Evolutionary conservation across 225 moss, liverwort and hornwort species (phyloP), one percentile per base, ranked within the genome.

Genomic region (Polytrichum formosum): DNA sequence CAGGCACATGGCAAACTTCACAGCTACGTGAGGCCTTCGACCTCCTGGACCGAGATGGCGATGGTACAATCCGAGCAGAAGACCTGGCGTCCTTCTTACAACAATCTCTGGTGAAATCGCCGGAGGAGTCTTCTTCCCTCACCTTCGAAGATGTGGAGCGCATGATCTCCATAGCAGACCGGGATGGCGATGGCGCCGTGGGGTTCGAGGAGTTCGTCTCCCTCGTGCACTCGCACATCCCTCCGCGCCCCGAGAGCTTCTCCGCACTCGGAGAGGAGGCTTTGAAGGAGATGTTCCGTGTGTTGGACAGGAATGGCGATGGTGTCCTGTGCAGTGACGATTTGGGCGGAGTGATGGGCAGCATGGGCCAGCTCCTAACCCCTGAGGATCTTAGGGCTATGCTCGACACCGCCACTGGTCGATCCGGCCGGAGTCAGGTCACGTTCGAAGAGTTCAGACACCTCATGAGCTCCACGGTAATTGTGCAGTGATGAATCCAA

Each of bases 291-390:
- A 83, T 87, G 78, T 87, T 87, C 29, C 64, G 70, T 13, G 76
- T 74, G 1, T 22, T 87, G 73, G 87, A 87, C 61, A 76, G 56
- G 66, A 87, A 87, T 35, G 81, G 81, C 29, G 87, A 87, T 26
- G 87, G 83, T 4, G 76, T 81, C 1, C 64, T 87, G 18, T 87
- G 87, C 55, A 56, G 58, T 0, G 70, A 65, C 2, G 87, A 87
- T 65, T 46, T 87, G 76, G 69, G 74, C 31, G 61, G 76, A 5
- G 74, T 87, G 10, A 77, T 81, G 79, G 63, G 66, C 18, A 71
- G 46, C 5, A 70, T 81, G 16, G 76, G 79, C 18, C 70, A 79
- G 33, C 46, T 63, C 7, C 46, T 77, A 7, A 81, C 76, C 1
- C 74, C 67, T 35, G 70, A 60, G 6, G 87, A 87, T 20, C 65